These are phyloP conservation scores for Zygosaccharomyces gambellarensis DNA, from an alignment of 805 yeast genomes.

Conservation along the genomic window DNA sequence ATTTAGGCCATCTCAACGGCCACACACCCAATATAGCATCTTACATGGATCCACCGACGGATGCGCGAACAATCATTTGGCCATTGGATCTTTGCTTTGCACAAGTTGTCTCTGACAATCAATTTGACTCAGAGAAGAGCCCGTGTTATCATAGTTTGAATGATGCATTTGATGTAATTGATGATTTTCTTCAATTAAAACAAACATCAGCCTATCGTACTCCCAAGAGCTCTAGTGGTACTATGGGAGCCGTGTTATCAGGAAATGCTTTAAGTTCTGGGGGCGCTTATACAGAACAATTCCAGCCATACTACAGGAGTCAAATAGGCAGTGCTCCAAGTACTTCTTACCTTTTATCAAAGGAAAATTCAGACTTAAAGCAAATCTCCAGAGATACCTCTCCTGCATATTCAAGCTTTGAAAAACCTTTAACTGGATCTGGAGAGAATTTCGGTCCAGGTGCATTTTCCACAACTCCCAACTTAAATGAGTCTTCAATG, in stretches of 20 bases:
- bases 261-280: slow-evolving; percentile 32
- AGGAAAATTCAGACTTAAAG: slow-evolving; percentile 9
- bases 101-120: slow-evolving; percentile 38
- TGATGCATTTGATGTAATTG: slow-evolving; percentile 37
- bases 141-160: slow-evolving; percentile 17
- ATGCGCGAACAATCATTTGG: slow-evolving; percentile 61
- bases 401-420: slow-evolving; percentile 11
- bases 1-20: slow-evolving; percentile 62
- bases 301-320: slow-evolving; percentile 26
- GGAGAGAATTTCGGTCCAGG: slow-evolving; percentile 15
- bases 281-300: slow-evolving; percentile 33
- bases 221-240: slow-evolving; percentile 29
- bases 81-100: slow-evolving; percentile 62
- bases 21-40: slow-evolving; percentile 58
- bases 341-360: slow-evolving; percentile 7
- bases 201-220: slow-evolving; percentile 38
- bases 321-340: slow-evolving; percentile 12
- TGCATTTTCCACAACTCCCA: slow-evolving; percentile 20
- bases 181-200: slow-evolving; percentile 38
- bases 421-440: slow-evolving; percentile 8
- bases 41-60: slow-evolving; percentile 48
- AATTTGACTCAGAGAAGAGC: slow-evolving; percentile 10
- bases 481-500: slow-evolving; percentile 17
- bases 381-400: slow-evolving; percentile 10
- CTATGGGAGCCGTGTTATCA: slow-evolving; percentile 17